Evolutionary conservation across 148 eudicot species (phyloP).

Genomic region (Chenopodium quinoa): DNA sequence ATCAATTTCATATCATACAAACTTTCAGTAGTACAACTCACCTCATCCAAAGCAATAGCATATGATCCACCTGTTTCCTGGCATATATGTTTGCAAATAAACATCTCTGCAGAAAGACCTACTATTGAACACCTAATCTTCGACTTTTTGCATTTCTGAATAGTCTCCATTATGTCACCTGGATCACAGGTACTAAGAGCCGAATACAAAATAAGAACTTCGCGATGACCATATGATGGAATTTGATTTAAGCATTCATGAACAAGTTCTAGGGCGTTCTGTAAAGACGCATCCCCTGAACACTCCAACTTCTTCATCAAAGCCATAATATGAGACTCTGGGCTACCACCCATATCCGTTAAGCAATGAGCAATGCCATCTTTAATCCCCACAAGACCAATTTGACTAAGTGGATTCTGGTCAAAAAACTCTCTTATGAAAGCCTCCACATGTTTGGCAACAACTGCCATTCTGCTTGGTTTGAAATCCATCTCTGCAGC

Average conservation of each 20-base stretch:
- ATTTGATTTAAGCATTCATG: conserved; percentile 65
- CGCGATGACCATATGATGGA: conserved; percentile 95
- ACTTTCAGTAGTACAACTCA: conserved; percentile 34
- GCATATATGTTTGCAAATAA: conserved; percentile 80
- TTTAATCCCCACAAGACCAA: conserved; percentile 70
- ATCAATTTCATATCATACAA: background rate
- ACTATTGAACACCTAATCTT: conserved; percentile 87
- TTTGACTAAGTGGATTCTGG: conserved; percentile 93
- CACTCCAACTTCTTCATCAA: conserved; percentile 83
- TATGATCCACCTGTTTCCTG: conserved; percentile 92
- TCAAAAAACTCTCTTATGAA: conserved; percentile 92
- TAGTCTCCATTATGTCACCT: conserved; percentile 84
- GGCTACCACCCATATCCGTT: conserved; percentile 96
- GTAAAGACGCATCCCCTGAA: conserved; percentile 93
- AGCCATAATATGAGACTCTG: conserved; percentile 88
- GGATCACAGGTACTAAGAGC: conserved; percentile 97
- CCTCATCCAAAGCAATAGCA: conserved; percentile 92
- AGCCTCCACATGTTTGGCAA: conserved; percentile 80
- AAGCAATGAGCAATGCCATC: conserved; percentile 85
- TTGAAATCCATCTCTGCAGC: conserved; percentile 82
- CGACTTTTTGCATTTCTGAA: conserved; percentile 86
- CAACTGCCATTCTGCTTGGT: conserved; percentile 86
- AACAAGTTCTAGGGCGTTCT: conserved; percentile 87
- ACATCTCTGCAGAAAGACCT: conserved; percentile 90
- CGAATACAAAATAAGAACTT: conserved; percentile 76